Percentiles rank a stretch among this genome's conserved stretches.
Conservation (phyloP, 148 eudicot genomes). For the Beta vulgaris region DNA sequence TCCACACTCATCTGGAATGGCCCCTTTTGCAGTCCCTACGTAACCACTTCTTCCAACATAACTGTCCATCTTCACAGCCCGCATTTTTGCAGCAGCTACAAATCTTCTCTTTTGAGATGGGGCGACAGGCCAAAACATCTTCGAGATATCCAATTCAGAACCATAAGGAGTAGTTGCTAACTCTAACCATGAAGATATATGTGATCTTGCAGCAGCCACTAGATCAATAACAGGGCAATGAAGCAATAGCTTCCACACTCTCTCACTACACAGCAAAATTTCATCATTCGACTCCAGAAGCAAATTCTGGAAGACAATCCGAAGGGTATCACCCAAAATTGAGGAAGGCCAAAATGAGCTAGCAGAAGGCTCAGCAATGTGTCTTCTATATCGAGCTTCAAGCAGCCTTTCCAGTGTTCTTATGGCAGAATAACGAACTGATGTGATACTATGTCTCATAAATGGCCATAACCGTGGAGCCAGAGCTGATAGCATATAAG, state of each 20-base stretch:
- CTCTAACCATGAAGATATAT: constrained; percentile 84
- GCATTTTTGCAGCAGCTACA: constrained; percentile 84
- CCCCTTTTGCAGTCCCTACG: constrained; percentile 41
- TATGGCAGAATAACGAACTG: constrained; percentile 96
- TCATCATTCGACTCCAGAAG: constrained; percentile 87
- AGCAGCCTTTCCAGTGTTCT: constrained; percentile 95
- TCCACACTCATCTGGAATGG: constrained; percentile 46
- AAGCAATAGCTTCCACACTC: constrained; percentile 90
- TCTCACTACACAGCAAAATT: constrained; percentile 81
- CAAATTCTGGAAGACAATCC: constrained; percentile 92
- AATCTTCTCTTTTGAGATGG: constrained; percentile 82
- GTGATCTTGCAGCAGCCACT: constrained; percentile 60
- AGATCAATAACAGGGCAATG: constrained; percentile 73
- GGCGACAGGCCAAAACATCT: constrained; percentile 95
- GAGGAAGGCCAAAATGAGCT: constrained; percentile 90
- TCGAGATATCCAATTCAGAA: constrained; percentile 67
- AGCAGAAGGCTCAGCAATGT: constrained; percentile 48
- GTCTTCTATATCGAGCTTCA: constrained; percentile 78
- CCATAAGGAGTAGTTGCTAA: constrained; percentile 90
- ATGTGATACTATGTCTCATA: constrained; percentile 95
- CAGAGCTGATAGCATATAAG: constrained; percentile 66
- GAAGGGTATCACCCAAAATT: constrained; percentile 82
- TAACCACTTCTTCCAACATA: constrained; percentile 34
- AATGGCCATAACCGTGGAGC: constrained; percentile 99
- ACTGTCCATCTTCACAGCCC: constrained; percentile 68